Percentiles rank a stretch among this genome's conserved stretches.
Evolutionary conservation across 1,139 yeast species (phyloP).

Genomic region (Arxiozyma slooffiae): DNA sequence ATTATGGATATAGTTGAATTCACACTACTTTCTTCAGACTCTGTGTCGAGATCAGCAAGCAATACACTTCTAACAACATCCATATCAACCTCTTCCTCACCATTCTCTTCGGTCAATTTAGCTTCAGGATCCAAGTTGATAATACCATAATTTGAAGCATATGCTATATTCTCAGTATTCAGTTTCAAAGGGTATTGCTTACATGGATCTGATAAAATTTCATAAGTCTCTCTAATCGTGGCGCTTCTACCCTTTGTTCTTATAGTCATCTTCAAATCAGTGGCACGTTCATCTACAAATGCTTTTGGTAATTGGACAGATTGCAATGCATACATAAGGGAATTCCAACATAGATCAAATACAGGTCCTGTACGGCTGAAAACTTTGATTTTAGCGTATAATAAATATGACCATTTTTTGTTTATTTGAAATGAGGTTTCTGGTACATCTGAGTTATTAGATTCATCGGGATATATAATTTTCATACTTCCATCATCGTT

Average conservation of each 20-base stretch:
- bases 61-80: conserved; percentile 34
- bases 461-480: conserved; percentile 36
- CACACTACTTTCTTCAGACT: conserved; percentile 52
- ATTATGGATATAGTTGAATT: conserved; percentile 30
- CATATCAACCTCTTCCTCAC: conserved; percentile 28
- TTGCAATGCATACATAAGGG: conserved; percentile 54
- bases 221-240: conserved; percentile 37
- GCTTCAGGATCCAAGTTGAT: conserved; percentile 36
- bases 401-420: conserved; percentile 49
- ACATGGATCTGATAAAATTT: conserved; percentile 38
- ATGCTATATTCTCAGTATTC: conserved; percentile 34
- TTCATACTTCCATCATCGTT: conserved; percentile 33
- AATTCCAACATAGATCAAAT: conserved; percentile 66
- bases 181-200: conserved; percentile 32
- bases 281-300: conserved; percentile 48
- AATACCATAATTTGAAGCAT: conserved; percentile 59
- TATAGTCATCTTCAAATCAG: conserved; percentile 43
- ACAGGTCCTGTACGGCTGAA: conserved; percentile 76
- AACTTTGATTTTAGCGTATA: conserved; percentile 68
- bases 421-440: conserved; percentile 23
- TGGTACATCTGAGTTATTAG: conserved; percentile 20
- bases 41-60: conserved; percentile 68
- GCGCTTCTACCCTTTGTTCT: conserved; percentile 45
- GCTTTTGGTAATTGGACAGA: conserved; percentile 57
- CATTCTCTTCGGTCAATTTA: conserved; percentile 30